A percentile compares a stretch with the other conserved stretches of the same genome.
phyloP scores from a whole-genome alignment of 495 filamentous ascomycete species.

The Neurospora sp. region DNA sequence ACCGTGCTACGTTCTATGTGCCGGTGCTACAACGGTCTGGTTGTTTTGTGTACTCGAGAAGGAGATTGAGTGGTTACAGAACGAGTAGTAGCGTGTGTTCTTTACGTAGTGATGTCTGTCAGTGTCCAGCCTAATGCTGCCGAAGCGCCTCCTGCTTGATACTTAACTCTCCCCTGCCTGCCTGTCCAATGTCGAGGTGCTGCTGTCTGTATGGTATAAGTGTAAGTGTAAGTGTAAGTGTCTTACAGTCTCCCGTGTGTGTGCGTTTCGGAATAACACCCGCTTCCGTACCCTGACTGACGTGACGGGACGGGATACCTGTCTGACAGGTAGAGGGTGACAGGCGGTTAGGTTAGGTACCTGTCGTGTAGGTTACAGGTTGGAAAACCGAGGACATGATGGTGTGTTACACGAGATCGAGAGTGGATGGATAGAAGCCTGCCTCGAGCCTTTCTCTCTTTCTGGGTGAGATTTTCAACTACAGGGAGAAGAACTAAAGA shows the following conservation, averaged over 20 bases:
- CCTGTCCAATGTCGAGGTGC: not conserved
- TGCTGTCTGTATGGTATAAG: not conserved
- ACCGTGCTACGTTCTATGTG: not conserved
- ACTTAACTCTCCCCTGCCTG: too few species aligned
- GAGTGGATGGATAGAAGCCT: too few species aligned
- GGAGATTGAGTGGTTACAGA: not conserved
- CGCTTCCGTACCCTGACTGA: not conserved
- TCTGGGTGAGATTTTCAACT: too few species aligned
- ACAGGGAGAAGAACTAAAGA: too few species aligned
- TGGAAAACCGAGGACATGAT: not conserved
- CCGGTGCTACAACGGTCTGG: not conserved
- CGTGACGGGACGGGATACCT: not conserved
- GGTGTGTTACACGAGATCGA: not conserved
- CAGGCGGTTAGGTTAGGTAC: not conserved
- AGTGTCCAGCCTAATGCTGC: too few species aligned
- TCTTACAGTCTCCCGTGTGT: not conserved
- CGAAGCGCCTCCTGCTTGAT: too few species aligned
- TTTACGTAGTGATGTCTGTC: too few species aligned
- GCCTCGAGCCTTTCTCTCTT: too few species aligned
- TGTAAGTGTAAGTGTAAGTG: not conserved
- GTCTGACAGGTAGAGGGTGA: not conserved
- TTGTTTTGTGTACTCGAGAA: not conserved
- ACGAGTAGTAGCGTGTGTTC: too few species aligned
- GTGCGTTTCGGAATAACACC: not conserved
- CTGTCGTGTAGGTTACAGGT: too few species aligned